Percentiles rank a stretch among this genome's conserved stretches.
These are phyloP conservation scores for Akebia trifoliata DNA, from an alignment of 164 flowering plant species.

Conservation along the genomic window DNA sequence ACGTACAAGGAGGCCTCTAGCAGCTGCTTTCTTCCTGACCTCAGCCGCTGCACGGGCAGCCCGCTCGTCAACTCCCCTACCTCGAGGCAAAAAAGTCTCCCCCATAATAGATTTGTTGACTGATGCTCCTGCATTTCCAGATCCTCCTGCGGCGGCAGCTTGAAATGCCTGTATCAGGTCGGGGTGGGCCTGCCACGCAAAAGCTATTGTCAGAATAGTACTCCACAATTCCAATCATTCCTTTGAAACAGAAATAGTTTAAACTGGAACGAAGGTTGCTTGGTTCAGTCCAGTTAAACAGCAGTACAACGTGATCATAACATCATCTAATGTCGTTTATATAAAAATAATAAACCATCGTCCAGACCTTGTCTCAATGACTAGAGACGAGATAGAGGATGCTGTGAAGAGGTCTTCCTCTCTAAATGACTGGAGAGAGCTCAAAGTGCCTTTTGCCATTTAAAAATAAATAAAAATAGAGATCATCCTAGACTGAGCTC, in stretches of 20 bases:
- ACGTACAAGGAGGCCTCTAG: conserved; percentile 63
- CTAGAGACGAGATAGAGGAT: too few relatives aligned
- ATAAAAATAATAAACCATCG: too few relatives aligned
- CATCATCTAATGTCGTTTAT: too few relatives aligned
- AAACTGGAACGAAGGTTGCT: too few relatives aligned
- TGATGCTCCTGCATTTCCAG: conserved; percentile 36
- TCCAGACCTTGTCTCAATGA: too few relatives aligned
- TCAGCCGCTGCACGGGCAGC: conserved; percentile 90
- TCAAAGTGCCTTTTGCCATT: too few relatives aligned
- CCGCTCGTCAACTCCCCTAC: conserved; percentile 83
- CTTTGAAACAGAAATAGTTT: too few relatives aligned
- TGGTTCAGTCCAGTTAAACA: too few relatives aligned
- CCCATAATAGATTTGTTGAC: conserved; percentile 48
- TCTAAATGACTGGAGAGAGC: too few relatives aligned
- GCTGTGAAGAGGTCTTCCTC: too few relatives aligned
- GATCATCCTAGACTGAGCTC: not conserved
- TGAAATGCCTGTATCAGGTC: conserved; percentile 80
- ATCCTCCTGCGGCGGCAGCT: conserved; percentile 72
- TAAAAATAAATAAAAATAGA: too few relatives aligned
- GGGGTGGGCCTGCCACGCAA: conserved; percentile 57
- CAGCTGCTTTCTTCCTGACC: conserved; percentile 84
- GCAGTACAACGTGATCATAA: too few relatives aligned
- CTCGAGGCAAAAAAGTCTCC: conserved; percentile 65
- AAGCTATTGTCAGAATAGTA: not conserved
- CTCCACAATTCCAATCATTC: not conserved